These are phyloP conservation scores for Leucosporidium scottii DNA, from an alignment of 768 basidiomycete genomes.

Conservation along the genomic window DNA sequence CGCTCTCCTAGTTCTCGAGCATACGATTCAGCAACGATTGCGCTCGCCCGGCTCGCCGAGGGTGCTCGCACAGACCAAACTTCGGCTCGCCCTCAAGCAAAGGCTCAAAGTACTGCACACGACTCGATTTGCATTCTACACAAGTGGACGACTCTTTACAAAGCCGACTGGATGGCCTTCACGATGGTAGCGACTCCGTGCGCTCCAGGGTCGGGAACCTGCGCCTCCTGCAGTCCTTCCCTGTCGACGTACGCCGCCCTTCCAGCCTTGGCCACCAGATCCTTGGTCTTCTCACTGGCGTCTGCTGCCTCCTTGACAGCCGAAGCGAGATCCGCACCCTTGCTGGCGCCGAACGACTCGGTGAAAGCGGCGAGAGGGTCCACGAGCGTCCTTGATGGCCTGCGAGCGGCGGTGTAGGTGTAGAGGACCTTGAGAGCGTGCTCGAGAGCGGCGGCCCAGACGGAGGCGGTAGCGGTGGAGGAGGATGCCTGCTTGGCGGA, in stretches of 20 bases:
- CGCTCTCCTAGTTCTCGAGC: too few species aligned
- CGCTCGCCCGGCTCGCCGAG: too few species aligned
- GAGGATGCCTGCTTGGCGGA: background rate
- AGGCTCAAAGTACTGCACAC: too few species aligned
- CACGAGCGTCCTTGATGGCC: conserved; percentile 44
- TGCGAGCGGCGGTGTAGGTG: conserved; percentile 41
- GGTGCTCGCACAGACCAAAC: too few species aligned
- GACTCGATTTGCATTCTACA: background rate
- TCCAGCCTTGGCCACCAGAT: conserved; percentile 44
- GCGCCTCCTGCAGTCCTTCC: conserved; percentile 42
- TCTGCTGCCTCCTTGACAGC: conserved; percentile 40
- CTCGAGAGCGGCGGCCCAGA: conserved; percentile 23
- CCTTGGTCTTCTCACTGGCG: conserved; percentile 42
- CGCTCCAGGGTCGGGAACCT: conserved; percentile 46
- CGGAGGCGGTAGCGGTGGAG: conserved; percentile 6
- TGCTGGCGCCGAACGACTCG: conserved; percentile 35
- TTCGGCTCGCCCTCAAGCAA: too few species aligned
- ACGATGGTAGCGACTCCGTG: conserved; percentile 39
- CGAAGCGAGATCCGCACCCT: conserved; percentile 33
- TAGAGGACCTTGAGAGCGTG: conserved; percentile 27
- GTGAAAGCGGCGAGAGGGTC: conserved; percentile 45
- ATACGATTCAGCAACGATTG: too few species aligned
- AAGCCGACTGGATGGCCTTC: conserved; percentile 24
- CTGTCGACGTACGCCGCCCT: conserved; percentile 44
- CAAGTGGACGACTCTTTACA: background rate